phyloP scores from a whole-genome alignment of 2,329 filamentous ascomycete species.

The Thermothelomyces thermophilus region DNA sequence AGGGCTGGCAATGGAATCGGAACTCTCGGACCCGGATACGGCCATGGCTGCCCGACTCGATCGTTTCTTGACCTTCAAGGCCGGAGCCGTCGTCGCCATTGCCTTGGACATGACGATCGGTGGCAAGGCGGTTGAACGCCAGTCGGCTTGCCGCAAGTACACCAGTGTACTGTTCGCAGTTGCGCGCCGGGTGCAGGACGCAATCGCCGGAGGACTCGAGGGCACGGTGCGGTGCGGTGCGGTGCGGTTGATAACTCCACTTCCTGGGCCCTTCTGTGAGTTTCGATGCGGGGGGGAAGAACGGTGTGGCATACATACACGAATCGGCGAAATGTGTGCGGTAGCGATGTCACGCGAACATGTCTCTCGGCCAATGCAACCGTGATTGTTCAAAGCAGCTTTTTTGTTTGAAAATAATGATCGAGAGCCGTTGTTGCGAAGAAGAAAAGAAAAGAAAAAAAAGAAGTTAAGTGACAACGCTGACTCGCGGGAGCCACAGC shows the following conservation, averaged over 20 bases:
- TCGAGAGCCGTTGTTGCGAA: too few relatives aligned
- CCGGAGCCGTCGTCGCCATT: constrained; percentile 2
- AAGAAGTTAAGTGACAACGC: too few relatives aligned
- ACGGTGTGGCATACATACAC: too few relatives aligned
- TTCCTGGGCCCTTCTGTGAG: not conserved
- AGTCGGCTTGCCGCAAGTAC: not conserved
- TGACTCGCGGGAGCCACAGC: too few relatives aligned
- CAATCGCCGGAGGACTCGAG: too few relatives aligned
- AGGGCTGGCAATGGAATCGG: constrained; percentile 15
- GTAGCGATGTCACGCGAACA: not conserved
- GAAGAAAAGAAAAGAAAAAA: too few relatives aligned
- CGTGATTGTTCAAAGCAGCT: too few relatives aligned
- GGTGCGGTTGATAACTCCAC: not conserved
- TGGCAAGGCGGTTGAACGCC: not conserved
- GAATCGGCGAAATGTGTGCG: too few relatives aligned
- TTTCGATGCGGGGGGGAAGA: not conserved
- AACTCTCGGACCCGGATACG: constrained; percentile 15
- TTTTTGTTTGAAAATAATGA: too few relatives aligned
- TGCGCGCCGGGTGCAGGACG: not conserved
- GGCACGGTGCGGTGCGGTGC: too few relatives aligned
- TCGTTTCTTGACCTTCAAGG: constrained; percentile 1
- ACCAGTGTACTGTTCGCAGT: not conserved
- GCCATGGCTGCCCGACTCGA: not conserved
- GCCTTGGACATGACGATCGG: constrained; percentile 1
- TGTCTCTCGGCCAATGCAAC: too few relatives aligned